phyloP scores from a whole-genome alignment of 176 grass and related monocot genomes.

The Raddia distichophylla region DNA sequence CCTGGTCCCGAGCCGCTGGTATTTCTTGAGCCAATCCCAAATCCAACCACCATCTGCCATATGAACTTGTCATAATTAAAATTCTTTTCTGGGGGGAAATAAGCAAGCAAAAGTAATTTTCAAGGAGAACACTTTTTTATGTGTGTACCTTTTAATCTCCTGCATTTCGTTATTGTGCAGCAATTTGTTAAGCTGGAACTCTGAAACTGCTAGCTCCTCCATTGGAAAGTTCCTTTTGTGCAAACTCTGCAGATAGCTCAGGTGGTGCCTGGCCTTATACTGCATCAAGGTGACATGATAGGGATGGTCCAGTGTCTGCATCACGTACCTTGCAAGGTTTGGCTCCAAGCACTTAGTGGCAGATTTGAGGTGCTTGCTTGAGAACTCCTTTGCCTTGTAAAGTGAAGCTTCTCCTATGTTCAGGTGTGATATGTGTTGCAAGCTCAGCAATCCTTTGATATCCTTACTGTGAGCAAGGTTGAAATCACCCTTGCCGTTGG shows the following conservation, averaged over 20 bases:
- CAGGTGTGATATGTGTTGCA: slow-evolving; percentile 67
- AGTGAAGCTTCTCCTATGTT: slow-evolving; percentile 55
- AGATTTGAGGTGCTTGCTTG: slow-evolving; percentile 43
- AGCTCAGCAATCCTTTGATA: slow-evolving; percentile 50
- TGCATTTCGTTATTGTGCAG: slow-evolving; percentile 54
- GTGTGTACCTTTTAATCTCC: slow-evolving; percentile 39
- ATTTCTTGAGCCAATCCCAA: slow-evolving; percentile 47
- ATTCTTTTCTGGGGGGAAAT: neutral
- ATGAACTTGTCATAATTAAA: neutral
- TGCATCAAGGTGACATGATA: slow-evolving; percentile 58
- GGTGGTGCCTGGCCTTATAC: slow-evolving; percentile 64
- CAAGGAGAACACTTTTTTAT: neutral
- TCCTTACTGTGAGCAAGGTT: slow-evolving; percentile 28
- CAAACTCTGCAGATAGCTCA: slow-evolving; percentile 36
- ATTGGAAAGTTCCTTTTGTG: slow-evolving; percentile 17
- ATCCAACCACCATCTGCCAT: slow-evolving; percentile 62
- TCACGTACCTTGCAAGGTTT: slow-evolving; percentile 38
- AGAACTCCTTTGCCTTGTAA: slow-evolving; percentile 61
- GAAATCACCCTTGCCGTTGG: slow-evolving; percentile 42
- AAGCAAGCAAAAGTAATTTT: neutral
- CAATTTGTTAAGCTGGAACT: slow-evolving; percentile 51
- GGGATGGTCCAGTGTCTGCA: slow-evolving; percentile 56
- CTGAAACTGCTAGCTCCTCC: slow-evolving; percentile 50
- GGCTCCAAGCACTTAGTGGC: slow-evolving; percentile 25
- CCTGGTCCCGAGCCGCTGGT: slow-evolving; percentile 43